Evolutionary conservation across 148 eudicot species (phyloP).

Genomic region (Chenopodium quinoa): DNA sequence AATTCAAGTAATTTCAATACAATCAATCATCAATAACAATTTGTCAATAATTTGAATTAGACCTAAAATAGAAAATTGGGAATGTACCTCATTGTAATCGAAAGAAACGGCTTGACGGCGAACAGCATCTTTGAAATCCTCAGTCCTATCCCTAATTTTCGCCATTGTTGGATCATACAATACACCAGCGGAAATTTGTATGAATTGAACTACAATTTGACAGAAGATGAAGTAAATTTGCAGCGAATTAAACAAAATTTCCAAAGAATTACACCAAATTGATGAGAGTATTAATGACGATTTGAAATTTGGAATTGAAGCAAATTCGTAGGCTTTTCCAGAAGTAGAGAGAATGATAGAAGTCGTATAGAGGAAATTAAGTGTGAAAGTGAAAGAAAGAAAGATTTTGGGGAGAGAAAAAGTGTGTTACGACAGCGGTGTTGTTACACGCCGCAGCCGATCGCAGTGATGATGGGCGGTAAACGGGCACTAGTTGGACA

Average conservation of each 20-base stretch:
- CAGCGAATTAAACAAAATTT: not conserved
- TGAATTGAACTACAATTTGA: not conserved
- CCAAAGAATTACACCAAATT: not conserved
- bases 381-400: no score
- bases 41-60: not conserved
- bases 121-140: slow-evolving; percentile 88
- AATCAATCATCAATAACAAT: no score
- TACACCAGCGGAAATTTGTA: not conserved
- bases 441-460: not conserved
- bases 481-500: not conserved
- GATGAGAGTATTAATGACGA: not conserved
- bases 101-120: slow-evolving; percentile 71
- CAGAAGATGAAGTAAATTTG: not conserved
- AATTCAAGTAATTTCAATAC: not conserved
- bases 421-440: not conserved
- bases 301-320: not conserved
- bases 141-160: slow-evolving; percentile 74
- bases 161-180: slow-evolving; percentile 46
- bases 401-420: not conserved
- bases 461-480: not conserved
- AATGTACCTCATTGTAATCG: slow-evolving; percentile 62
- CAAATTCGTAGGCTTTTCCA: not conserved
- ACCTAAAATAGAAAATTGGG: no score
- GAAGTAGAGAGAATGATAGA: not conserved
- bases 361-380: no score